Conservation (phyloP, 192 early-diverging fungal genomes). For the Podila clonocystis region DNA sequence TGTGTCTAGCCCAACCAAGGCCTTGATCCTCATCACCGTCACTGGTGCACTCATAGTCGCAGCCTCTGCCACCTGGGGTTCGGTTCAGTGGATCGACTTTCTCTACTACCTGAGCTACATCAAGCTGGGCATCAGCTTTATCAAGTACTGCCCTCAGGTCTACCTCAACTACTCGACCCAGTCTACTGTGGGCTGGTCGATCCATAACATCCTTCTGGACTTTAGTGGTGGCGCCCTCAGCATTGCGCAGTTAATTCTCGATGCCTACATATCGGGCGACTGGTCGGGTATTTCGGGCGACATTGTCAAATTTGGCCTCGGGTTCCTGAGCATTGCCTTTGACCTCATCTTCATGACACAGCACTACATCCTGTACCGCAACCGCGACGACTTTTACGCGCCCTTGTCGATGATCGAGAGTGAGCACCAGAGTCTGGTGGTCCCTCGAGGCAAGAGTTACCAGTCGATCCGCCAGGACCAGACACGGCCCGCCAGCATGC, state of each 20-base stretch:
- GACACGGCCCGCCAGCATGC: conserved; percentile 1
- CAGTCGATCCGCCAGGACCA: not conserved
- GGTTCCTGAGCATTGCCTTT: conserved; percentile 81
- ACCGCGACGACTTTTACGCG: conserved; percentile 36
- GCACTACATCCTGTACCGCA: conserved; percentile 81
- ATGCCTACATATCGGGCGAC: conserved; percentile 68
- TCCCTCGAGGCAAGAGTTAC: not conserved
- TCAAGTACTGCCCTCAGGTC: conserved; percentile 84
- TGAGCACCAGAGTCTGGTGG: conserved; percentile 22
- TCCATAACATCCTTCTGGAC: conserved; percentile 89
- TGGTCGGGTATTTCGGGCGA: conserved; percentile 62
- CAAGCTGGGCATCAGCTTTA: conserved; percentile 80
- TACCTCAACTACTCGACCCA: conserved; percentile 76
- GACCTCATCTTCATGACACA: conserved; percentile 86
- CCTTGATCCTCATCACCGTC: conserved; percentile 50
- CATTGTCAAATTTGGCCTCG: conserved; percentile 81
- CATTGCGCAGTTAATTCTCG: conserved; percentile 80
- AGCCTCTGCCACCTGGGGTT: not conserved
- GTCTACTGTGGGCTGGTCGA: conserved; percentile 92
- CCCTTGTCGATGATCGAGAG: conserved; percentile 3
- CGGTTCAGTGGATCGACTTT: conserved; percentile 62
- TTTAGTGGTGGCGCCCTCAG: conserved; percentile 85
- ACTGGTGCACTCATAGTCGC: not conserved
- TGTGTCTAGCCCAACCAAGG: conserved; percentile 51
- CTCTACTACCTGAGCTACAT: conserved; percentile 81